phyloP scores from a whole-genome alignment of 179 eudicot genomes.

The Beta macrorhiza region DNA sequence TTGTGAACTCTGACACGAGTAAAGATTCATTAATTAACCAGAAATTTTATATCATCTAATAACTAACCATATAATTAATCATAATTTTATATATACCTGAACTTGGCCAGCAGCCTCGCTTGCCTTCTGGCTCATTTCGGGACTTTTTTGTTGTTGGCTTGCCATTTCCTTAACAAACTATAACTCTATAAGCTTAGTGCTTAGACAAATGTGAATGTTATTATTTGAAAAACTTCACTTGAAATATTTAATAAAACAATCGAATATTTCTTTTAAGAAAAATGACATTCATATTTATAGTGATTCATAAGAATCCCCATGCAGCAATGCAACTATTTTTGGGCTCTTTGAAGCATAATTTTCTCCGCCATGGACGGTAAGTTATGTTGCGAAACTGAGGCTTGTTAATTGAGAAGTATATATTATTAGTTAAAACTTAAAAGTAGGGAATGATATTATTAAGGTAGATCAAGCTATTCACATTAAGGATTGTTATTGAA shows the following conservation, averaged over 20 bases:
- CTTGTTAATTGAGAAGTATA: not conserved
- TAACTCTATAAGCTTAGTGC: not conserved
- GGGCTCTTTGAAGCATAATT: slow-evolving; percentile 17
- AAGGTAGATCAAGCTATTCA: no score
- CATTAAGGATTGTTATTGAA: no score
- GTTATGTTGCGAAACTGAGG: not conserved
- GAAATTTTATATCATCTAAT: no score
- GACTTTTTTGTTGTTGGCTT: slow-evolving; percentile 23
- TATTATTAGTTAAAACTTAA: no score
- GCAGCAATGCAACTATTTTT: slow-evolving; percentile 22
- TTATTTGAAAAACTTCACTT: not conserved
- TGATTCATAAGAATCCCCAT: not conserved
- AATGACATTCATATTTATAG: slow-evolving; percentile 6
- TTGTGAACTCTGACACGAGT: no score
- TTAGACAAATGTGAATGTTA: not conserved
- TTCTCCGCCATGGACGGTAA: slow-evolving; percentile 15
- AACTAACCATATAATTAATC: no score
- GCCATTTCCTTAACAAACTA: slow-evolving; percentile 23
- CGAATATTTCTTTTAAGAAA: not conserved
- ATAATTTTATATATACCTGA: slow-evolving; percentile 18
- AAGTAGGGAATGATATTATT: no score
- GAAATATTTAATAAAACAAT: not conserved
- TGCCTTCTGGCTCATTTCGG: slow-evolving; percentile 25
- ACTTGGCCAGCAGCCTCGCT: slow-evolving; percentile 24
- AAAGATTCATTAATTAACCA: no score